Evolutionary conservation across 257 asterid species (phyloP).

Genomic region (Solanum etuberosum): DNA sequence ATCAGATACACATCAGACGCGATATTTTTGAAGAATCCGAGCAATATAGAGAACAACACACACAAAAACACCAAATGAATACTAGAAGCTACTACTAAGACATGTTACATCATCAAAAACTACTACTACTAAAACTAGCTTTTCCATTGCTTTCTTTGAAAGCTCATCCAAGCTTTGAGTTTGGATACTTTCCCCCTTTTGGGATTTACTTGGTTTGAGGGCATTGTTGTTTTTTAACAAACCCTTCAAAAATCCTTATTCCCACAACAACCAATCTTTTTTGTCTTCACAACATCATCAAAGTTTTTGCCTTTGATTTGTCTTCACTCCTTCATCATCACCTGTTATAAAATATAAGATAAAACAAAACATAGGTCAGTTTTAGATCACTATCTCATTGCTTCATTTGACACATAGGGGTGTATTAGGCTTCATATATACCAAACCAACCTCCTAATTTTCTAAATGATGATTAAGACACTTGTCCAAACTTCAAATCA

Average conservation of each 20-base stretch:
- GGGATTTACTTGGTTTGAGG: constrained; percentile 35
- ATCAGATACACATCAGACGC: background rate
- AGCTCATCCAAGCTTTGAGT: constrained; percentile 25
- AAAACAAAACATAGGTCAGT: background rate
- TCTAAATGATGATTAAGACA: background rate
- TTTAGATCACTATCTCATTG: background rate
- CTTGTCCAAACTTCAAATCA: background rate
- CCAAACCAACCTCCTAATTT: background rate
- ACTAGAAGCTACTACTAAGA: background rate
- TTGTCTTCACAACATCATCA: constrained; percentile 23
- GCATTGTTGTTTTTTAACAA: constrained; percentile 24
- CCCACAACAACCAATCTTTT: constrained; percentile 20
- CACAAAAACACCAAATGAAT: background rate
- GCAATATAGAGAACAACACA: background rate
- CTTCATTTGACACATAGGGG: background rate
- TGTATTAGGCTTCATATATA: background rate
- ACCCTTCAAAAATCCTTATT: constrained; percentile 62
- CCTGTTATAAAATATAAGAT: background rate
- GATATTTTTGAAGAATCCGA: background rate
- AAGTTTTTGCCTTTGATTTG: constrained; percentile 4
- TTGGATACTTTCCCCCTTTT: constrained; percentile 17
- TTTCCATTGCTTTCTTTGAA: background rate
- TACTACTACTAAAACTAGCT: background rate
- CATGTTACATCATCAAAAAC: background rate
- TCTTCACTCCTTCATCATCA: constrained; percentile 9